Evolutionary conservation across 1,284 basidiomycete species (phyloP), one percentile per base, ranked within the genome.

Genomic region (Austroboletus novae-zelandiae): DNA sequence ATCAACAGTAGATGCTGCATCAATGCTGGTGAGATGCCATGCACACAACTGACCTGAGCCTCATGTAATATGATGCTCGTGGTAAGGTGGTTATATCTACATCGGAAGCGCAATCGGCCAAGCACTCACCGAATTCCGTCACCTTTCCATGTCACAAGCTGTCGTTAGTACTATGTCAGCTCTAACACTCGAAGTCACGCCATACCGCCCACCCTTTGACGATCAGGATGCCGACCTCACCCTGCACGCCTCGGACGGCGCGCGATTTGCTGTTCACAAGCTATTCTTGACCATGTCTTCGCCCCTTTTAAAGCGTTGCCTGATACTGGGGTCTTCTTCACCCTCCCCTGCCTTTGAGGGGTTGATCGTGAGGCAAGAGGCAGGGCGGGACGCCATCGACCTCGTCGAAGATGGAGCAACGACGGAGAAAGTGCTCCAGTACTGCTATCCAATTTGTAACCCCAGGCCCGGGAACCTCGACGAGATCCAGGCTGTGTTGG

Each of bases 191-290:
- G 59, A 66, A 49, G 53, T 61, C 45, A 35, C 52, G 5, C 56
- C 63, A 0, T 61, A 54, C 48, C 52, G 55, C 18, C 32, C 66
- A 34, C 67, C 66, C 35, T 67, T 67, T 51, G 66, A 71, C 52
- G 58, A 66, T 29, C 49, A 27, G 25, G 66, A 69, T 18, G 58
- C 69, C n/a, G 68, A 67, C 45, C 48, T 67, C 47, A 56, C 62
- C 40, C 57, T 68, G 42, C 69, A 59, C 45, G 47, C 69, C 18
- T 61, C 68, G 9, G 69, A 71, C 30, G 60, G 56, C 9, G 47
- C 61, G 34, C 57, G 56, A 13, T 68, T 71, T 46, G 61, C 64
- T 20, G 61, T 71, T 37, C 62, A 70, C 57, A 70, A 60, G 47
- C 25, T 69, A 13, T 60, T 68, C 39, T 40, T 71, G 43, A 58